Evolutionary conservation across 257 asterid species (phyloP), one percentile per base, ranked within the genome.

Genomic region (Thymus mandschuricus): DNA sequence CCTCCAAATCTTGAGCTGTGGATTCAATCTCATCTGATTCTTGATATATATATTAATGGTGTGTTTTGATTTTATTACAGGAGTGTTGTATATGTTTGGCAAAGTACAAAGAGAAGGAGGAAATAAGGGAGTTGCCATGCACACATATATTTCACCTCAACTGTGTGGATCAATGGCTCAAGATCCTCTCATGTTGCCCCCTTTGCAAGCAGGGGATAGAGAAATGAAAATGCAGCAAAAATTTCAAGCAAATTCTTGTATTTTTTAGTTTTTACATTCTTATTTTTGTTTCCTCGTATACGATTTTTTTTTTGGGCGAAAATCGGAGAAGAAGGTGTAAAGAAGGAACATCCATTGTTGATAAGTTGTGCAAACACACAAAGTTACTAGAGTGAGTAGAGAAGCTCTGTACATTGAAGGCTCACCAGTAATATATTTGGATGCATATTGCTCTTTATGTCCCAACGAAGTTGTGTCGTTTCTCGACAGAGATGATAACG

Each of bases 81-180:
- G 97, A 94, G 71, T 94, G 98, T 44, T 91, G 99, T 50, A 91
- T 91, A 40, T 94, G 98, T 81, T 77, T 94, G 85, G 91, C 88
- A 0, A 92, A 79, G 82, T 94, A 91, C 71, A 81, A 61, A 75
- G 97, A 91, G 7, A 89, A 83, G 79, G 99, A 94, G 81, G 99
- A 91, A 69, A 86, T 94, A 6, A 86, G 98, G 76, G 59, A 91
- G 65, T 64, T 94, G 76, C 95, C 96, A 68, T 94, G 99, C 75
- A 78, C 81, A 13, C 99, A 94, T 81, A 73, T 79, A 43, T 93
- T 93, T 74, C 97, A 91, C 78, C 88, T 89, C 6, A 84, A 85
- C 57, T 94, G 99, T 71, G 97, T 94, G 74, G 99, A 91, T 78
- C 95, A 94, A 72, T 94, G 99, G 99, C 95, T 93, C 75, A 86